Percentiles rank a stretch among this genome's conserved stretches.
phyloP scores from a whole-genome alignment of 2,329 filamentous ascomycete genomes.

The Sporothrix dimorphospora region DNA sequence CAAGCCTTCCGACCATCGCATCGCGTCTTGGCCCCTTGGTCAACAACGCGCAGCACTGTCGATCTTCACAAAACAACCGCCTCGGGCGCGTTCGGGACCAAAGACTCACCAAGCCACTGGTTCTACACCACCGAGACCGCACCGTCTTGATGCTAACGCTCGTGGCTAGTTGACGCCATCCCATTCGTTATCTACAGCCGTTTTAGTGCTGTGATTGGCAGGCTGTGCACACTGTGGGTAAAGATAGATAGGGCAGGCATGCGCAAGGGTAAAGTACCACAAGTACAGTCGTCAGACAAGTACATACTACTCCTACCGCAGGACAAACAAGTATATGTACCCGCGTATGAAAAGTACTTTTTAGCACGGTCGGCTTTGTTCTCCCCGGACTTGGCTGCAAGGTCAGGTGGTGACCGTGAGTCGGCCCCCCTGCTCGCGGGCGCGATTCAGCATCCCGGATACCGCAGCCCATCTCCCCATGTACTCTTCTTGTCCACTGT shows the following conservation, averaged over 20 bases:
- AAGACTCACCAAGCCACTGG: not conserved
- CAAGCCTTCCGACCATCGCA: too few species aligned
- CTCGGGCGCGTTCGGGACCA: conserved; percentile 24
- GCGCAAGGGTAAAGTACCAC: too few species aligned
- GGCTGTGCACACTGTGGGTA: conserved; percentile 1
- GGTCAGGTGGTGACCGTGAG: conserved; percentile 1
- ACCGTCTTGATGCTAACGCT: conserved; percentile 32
- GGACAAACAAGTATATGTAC: not conserved
- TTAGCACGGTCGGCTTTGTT: conserved; percentile 1
- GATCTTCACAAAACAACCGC: not conserved
- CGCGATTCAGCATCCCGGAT: conserved; percentile 16
- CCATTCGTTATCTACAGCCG: conserved; percentile 43
- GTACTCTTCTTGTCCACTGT: not conserved
- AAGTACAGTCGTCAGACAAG: not conserved
- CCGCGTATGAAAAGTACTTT: not conserved
- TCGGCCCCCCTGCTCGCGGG: not conserved
- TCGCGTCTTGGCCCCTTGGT: not conserved
- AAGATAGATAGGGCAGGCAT: not conserved
- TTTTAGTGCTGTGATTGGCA: conserved; percentile 23
- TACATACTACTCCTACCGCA: not conserved
- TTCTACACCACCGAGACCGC: not conserved
- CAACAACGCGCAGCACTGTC: not conserved
- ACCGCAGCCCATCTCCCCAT: not conserved
- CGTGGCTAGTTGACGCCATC: conserved; percentile 45
- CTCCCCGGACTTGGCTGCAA: not conserved